Conservation (phyloP, 148 eudicot genomes). For the Gaultheria prostrata region DNA sequence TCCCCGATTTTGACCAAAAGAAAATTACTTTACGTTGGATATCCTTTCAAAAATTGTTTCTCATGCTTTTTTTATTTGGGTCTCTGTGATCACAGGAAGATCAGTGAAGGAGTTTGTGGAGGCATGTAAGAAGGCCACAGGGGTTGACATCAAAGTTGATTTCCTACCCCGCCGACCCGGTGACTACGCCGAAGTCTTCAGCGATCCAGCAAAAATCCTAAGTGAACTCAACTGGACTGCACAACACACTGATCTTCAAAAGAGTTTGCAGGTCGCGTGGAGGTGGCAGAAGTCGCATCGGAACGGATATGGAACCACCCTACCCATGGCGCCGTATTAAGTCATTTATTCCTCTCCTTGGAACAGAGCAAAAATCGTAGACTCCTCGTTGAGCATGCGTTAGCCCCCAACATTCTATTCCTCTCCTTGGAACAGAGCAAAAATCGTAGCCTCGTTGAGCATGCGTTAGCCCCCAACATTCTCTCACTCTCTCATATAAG, state of each 20-base stretch:
- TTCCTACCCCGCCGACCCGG: slow-evolving; percentile 47
- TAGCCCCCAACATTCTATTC: background rate
- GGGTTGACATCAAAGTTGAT: slow-evolving; percentile 39
- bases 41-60: background rate
- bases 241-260: slow-evolving; percentile 34
- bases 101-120: slow-evolving; percentile 55
- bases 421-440: too few relatives aligned
- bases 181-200: slow-evolving; percentile 54
- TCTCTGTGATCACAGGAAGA: slow-evolving; percentile 35
- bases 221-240: slow-evolving; percentile 49
- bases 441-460: too few relatives aligned
- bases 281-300: slow-evolving; percentile 50
- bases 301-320: slow-evolving; percentile 28
- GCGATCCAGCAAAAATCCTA: slow-evolving; percentile 42
- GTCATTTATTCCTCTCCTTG: background rate
- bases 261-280: slow-evolving; percentile 48
- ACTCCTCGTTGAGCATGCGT: background rate
- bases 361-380: background rate
- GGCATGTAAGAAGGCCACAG: slow-evolving; percentile 53
- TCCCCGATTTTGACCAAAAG: background rate
- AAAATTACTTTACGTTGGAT: background rate
- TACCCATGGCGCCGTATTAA: background rate
- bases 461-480: too few relatives aligned
- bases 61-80: background rate
- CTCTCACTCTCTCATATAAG: background rate